These are phyloP conservation scores for Mycosarcoma mackinlayi DNA, from an alignment of 1,284 basidiomycete species.

Conservation along the genomic window DNA sequence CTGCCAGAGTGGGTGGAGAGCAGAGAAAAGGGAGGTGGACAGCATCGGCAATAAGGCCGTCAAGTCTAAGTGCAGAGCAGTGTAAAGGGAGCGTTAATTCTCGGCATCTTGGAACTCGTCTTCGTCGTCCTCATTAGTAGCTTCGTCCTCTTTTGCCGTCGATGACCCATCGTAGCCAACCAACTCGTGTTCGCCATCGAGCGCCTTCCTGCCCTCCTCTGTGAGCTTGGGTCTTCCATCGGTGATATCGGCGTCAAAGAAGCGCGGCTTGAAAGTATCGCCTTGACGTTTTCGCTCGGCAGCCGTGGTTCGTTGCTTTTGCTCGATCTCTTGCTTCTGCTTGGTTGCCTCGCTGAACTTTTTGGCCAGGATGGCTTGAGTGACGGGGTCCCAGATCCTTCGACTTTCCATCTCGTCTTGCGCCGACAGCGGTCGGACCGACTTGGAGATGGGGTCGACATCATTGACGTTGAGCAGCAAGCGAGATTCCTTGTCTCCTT, in stretches of 20 bases:
- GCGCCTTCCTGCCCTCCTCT: slow-evolving; percentile 66
- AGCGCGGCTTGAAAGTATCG: slow-evolving; percentile 75
- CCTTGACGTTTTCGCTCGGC: slow-evolving; percentile 58
- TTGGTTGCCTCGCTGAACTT: slow-evolving; percentile 74
- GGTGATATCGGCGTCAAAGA: slow-evolving; percentile 79
- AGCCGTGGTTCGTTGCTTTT: slow-evolving; percentile 58
- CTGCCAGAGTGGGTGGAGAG: too few species aligned
- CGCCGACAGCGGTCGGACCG: slow-evolving; percentile 81
- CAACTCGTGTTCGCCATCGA: slow-evolving; percentile 63
- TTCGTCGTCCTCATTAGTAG: slow-evolving; percentile 31
- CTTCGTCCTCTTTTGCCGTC: not conserved
- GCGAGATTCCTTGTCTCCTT: slow-evolving; percentile 76
- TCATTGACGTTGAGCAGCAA: slow-evolving; percentile 82
- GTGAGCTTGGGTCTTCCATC: slow-evolving; percentile 82
- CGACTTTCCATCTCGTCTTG: slow-evolving; percentile 86
- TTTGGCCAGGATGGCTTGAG: slow-evolving; percentile 77
- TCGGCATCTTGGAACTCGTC: slow-evolving; percentile 48
- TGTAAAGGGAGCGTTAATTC: slow-evolving; percentile 9
- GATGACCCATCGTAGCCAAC: slow-evolving; percentile 36
- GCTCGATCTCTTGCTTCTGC: slow-evolving; percentile 64
- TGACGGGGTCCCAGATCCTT: slow-evolving; percentile 86
- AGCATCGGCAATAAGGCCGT: too few species aligned
- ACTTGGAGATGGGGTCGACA: slow-evolving; percentile 82
- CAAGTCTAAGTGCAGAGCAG: not conserved
- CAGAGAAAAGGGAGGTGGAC: too few species aligned